phyloP scores from a whole-genome alignment of 31 red algal species.

The Porphyra umbilicalis region DNA sequence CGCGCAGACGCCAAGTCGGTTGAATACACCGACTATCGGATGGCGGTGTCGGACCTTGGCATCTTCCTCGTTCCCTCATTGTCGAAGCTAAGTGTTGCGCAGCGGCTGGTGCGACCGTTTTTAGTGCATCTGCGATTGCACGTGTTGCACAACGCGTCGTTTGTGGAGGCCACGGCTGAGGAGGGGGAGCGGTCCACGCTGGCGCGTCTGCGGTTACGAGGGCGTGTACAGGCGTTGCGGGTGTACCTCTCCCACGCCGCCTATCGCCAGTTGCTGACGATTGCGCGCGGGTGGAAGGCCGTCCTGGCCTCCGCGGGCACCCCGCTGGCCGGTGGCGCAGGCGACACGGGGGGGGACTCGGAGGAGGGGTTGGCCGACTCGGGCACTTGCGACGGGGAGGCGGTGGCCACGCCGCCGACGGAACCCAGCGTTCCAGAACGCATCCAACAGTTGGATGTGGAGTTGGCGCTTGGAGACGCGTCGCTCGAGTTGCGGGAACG shows the following conservation, averaged over 20 bases:
- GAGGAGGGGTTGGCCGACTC: background rate
- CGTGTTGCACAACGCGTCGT: constrained; percentile 75
- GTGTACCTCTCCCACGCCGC: constrained; percentile 58
- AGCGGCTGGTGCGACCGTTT: constrained; percentile 67
- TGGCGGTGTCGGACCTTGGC: constrained; percentile 71
- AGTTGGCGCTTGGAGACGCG: constrained; percentile 25
- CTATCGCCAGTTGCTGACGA: constrained; percentile 53
- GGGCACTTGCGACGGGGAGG: background rate
- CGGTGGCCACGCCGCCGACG: background rate
- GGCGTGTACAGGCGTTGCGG: constrained; percentile 38
- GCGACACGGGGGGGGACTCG: background rate
- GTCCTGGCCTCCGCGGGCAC: background rate
- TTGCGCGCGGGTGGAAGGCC: constrained; percentile 33
- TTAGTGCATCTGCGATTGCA: constrained; percentile 67
- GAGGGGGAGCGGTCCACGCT: constrained; percentile 16
- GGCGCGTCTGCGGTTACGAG: constrained; percentile 39
- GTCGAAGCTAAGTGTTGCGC: constrained; percentile 27
- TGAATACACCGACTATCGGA: constrained; percentile 69
- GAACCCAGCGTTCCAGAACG: background rate
- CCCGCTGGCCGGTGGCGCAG: background rate
- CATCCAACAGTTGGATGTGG: constrained; percentile 19
- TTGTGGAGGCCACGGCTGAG: constrained; percentile 52
- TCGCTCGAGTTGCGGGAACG: constrained; percentile 52
- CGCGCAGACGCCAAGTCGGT: constrained; percentile 18
- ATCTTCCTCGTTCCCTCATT: constrained; percentile 43